phyloP scores from a whole-genome alignment of 2,329 filamentous ascomycete species.

The Paraphaeosphaeria minitans region DNA sequence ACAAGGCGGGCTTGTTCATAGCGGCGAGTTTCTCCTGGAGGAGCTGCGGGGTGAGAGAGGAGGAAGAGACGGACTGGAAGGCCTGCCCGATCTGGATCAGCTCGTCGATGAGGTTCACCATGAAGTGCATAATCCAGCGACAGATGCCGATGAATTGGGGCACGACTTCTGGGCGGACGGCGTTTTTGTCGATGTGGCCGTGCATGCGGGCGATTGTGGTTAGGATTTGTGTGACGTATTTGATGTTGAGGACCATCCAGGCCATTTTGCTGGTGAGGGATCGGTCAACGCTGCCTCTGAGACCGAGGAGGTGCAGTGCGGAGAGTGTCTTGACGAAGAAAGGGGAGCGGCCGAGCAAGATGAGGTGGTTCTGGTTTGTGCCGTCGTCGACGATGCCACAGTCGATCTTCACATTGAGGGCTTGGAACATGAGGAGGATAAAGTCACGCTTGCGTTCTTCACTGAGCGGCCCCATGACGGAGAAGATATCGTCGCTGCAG shows the following conservation, averaged over 20 bases:
- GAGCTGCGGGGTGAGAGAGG: slow-evolving; percentile 50
- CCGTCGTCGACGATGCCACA: slow-evolving; percentile 78
- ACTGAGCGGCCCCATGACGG: slow-evolving; percentile 40
- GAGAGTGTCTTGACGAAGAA: slow-evolving; percentile 78
- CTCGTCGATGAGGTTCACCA: slow-evolving; percentile 61
- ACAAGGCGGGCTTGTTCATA: slow-evolving; percentile 43
- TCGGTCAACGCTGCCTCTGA: slow-evolving; percentile 46
- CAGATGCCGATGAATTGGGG: slow-evolving; percentile 66
- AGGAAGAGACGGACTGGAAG: slow-evolving; percentile 23
- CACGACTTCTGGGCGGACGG: slow-evolving; percentile 41
- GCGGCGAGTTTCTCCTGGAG: slow-evolving; percentile 33
- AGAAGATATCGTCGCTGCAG: slow-evolving; percentile 57
- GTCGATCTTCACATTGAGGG: slow-evolving; percentile 65
- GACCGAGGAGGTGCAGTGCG: slow-evolving; percentile 77
- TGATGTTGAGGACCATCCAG: slow-evolving; percentile 74
- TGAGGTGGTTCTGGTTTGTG: slow-evolving; percentile 40
- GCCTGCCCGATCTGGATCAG: slow-evolving; percentile 45
- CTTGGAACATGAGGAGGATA: slow-evolving; percentile 67
- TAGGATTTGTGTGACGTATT: slow-evolving; percentile 68
- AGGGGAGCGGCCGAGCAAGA: slow-evolving; percentile 58
- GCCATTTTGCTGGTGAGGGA: slow-evolving; percentile 74
- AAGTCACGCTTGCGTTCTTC: slow-evolving; percentile 51
- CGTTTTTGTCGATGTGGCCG: slow-evolving; percentile 56
- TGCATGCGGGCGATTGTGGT: slow-evolving; percentile 58
- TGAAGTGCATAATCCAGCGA: slow-evolving; percentile 75